Conservation (phyloP, 164 flowering plant genomes). For the Stephania japonica region DNA sequence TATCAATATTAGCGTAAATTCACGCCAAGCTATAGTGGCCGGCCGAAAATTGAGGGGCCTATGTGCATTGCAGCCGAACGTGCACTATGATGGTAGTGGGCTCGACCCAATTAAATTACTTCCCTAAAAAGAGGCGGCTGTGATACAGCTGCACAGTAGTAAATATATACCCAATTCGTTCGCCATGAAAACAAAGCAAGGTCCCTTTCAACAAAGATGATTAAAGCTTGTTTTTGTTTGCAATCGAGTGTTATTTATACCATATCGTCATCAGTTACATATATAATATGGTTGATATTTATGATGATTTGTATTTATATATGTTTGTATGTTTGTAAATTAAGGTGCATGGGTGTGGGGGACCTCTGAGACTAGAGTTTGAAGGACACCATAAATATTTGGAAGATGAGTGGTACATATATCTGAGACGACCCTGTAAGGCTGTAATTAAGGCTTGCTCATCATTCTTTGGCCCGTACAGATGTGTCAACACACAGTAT, state of each 20-base stretch:
- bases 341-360: not conserved
- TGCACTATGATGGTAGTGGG: not conserved
- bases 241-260: too few relatives aligned
- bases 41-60: not conserved
- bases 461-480: not conserved
- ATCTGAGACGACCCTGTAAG: not conserved
- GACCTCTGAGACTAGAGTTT: not conserved
- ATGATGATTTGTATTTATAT: too few relatives aligned
- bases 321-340: too few relatives aligned
- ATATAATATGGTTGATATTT: not conserved
- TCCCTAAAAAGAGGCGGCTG: conserved; percentile 1
- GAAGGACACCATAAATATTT: not conserved
- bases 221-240: not conserved
- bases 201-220: not conserved
- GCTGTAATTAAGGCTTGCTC: not conserved
- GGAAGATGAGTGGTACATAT: not conserved
- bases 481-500: not conserved
- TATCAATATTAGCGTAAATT: too few relatives aligned
- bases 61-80: not conserved
- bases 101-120: not conserved
- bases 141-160: not conserved
- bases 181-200: not conserved
- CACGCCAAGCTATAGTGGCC: too few relatives aligned
- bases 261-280: too few relatives aligned
- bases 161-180: not conserved